These are phyloP conservation scores for Agastache rugosa DNA, from an alignment of 257 asterid species.

Conservation along the genomic window DNA sequence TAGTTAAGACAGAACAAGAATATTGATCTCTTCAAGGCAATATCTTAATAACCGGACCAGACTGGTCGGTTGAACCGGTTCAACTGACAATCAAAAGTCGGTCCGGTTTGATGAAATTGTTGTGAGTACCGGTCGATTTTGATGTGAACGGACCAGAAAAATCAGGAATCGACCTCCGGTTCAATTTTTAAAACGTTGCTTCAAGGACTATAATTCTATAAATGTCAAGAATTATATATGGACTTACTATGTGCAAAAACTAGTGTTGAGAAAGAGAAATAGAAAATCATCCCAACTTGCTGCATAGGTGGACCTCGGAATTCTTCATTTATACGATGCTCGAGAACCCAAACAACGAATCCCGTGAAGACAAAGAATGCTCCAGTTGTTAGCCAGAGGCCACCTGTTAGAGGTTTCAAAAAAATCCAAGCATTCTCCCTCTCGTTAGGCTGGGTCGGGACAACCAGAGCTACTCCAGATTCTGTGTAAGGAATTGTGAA, in stretches of 20 bases:
- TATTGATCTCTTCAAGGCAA: not conserved
- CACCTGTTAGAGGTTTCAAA: slow-evolving; percentile 49
- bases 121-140: no score
- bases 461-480: slow-evolving; percentile 45
- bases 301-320: slow-evolving; percentile 52
- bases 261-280: slow-evolving; percentile 64
- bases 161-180: no score
- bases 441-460: slow-evolving; percentile 39
- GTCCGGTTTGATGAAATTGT: no score
- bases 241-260: slow-evolving; percentile 46
- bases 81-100: no score
- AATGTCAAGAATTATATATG: not conserved
- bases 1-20: not conserved
- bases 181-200: not conserved
- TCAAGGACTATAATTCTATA: not conserved
- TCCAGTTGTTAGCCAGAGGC: slow-evolving; percentile 53
- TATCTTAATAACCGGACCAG: no score
- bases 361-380: slow-evolving; percentile 54
- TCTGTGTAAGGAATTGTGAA: slow-evolving; percentile 52
- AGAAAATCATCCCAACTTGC: slow-evolving; percentile 56
- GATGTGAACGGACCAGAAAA: no score
- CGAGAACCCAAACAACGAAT: slow-evolving; percentile 58
- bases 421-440: slow-evolving; percentile 56
- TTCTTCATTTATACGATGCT: slow-evolving; percentile 54
- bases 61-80: no score